Evolutionary conservation across 345 rosid species (phyloP).

Genomic region (Microcos paniculata): DNA sequence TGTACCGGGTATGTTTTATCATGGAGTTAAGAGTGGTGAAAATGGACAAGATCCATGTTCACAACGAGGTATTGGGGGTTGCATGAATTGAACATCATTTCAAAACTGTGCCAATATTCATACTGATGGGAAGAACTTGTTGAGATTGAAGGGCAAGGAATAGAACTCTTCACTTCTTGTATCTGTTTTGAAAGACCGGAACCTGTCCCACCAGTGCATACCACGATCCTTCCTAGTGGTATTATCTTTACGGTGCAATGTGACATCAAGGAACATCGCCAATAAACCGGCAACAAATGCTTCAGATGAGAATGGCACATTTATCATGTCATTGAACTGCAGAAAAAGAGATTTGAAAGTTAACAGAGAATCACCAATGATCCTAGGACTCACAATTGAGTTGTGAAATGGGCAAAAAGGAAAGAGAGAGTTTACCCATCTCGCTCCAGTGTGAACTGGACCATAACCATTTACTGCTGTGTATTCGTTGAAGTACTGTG

Average conservation of each 20-base stretch:
- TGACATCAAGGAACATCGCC: conserved; percentile 68
- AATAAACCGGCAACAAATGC: conserved; percentile 79
- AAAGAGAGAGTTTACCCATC: conserved; percentile 53
- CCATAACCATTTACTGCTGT: conserved; percentile 48
- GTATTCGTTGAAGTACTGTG: conserved; percentile 87
- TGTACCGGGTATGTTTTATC: background rate
- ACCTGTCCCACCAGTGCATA: conserved; percentile 88
- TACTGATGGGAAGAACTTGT: conserved; percentile 92
- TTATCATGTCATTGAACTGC: conserved; percentile 98
- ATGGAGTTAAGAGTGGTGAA: background rate
- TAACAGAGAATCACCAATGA: background rate
- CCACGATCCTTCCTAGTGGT: conserved; percentile 75
- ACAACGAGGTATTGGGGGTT: background rate
- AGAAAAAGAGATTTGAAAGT: conserved; percentile 6
- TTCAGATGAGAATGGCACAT: conserved; percentile 87
- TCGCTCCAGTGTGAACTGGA: conserved; percentile 59
- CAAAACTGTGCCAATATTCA: conserved; percentile 27
- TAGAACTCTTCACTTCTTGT: conserved; percentile 96
- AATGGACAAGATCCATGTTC: background rate
- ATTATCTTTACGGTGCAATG: conserved; percentile 57
- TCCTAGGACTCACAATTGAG: background rate
- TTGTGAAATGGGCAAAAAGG: background rate
- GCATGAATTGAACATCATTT: background rate
- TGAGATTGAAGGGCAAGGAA: conserved; percentile 85
- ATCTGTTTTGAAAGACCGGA: conserved; percentile 81